Evolutionary conservation across 441 rosid genomes (phyloP).

Genomic region (Gossypium schwendimanii): DNA sequence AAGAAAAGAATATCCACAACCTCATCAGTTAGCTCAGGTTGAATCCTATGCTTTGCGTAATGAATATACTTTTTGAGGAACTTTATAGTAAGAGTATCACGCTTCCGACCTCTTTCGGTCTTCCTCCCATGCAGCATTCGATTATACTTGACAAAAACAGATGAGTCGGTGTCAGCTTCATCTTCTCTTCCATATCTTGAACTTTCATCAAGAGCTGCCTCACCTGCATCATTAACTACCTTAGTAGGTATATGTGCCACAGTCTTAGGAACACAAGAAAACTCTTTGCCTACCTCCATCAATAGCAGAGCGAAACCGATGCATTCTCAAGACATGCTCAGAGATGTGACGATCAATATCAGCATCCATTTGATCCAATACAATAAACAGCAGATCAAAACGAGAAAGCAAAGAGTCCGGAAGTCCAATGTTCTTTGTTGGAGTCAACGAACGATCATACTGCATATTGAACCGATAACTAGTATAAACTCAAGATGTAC

Average conservation of each 20-base stretch:
- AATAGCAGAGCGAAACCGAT: constrained; percentile 60
- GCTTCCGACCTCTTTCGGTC: constrained; percentile 59
- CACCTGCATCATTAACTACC: constrained; percentile 40
- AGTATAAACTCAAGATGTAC: not conserved
- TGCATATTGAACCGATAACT: constrained; percentile 30
- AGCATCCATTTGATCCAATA: constrained; percentile 98
- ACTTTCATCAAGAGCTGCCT: constrained; percentile 53
- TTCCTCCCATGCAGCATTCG: constrained; percentile 83
- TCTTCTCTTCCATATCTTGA: constrained; percentile 71
- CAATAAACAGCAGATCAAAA: constrained; percentile 90
- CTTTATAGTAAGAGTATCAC: constrained; percentile 71
- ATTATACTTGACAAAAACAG: constrained; percentile 85
- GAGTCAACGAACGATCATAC: constrained; percentile 96
- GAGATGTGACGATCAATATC: constrained; percentile 83
- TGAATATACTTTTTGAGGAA: constrained; percentile 94
- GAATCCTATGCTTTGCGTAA: constrained; percentile 91
- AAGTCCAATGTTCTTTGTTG: constrained; percentile 98
- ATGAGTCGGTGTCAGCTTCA: constrained; percentile 60
- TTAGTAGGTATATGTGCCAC: constrained; percentile 8
- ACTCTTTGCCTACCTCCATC: constrained; percentile 57
- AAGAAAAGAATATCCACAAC: constrained; percentile 23
- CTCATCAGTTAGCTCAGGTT: constrained; percentile 93
- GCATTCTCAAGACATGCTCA: constrained; percentile 95
- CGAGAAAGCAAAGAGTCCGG: constrained; percentile 99
- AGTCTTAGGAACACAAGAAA: constrained; percentile 6